Evolutionary conservation across 2,329 filamentous ascomycete species (phyloP), one percentile per base, ranked within the genome.

Genomic region (Colletotrichum lindemuthianum): DNA sequence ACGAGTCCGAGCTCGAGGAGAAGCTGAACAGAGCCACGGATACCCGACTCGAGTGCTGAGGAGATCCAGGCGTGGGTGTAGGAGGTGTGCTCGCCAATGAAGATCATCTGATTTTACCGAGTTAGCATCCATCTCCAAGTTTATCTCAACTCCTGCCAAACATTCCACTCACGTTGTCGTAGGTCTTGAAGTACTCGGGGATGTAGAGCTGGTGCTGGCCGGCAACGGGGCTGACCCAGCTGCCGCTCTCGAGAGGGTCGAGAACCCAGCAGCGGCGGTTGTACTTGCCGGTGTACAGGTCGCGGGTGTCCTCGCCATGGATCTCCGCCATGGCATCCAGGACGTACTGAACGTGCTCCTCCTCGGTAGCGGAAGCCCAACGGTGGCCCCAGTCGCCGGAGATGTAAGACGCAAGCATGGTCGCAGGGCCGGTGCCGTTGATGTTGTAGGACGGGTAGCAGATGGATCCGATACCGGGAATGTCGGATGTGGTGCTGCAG

Each of bases 61-160:
- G 85, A 84, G 53, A 91, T 89, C 89, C 88, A 92, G 1, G 88
- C 89, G 71, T 92, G 90, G 0, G 90, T 92, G 71, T 89, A 91
- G 7, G 84, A 86, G 0, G 89, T 91, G 71, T 92, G 89, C 73
- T 92, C 90, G 2, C 86, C 86, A 6, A 90, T 79, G 64, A 91
- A 91, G 39, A 92, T 86, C n/a, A 89, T 88, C 76, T 84, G 55
- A 4, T 3, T 24, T n/a, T 44, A 1, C 45, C 5, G 4, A 3
- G 24, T 48, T 33, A 48, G 45, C 24, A 24, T 12, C 16, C 8
- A 13, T 49, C 37, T 11, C 24, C 6, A 24, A 24, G 24, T 4
- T 24, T 24, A 37, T 32, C 1, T 44, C 32, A 60, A 32, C 2
- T 34, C 4, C 9, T n/a, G 36, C 16, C 40, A 11, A 24, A 12